A percentile compares a stretch with the other conserved stretches of the same genome.
These are phyloP conservation scores for Plasmodium falciparum DNA, from an alignment of 169 alveolate genomes.

Conservation along the genomic window DNA sequence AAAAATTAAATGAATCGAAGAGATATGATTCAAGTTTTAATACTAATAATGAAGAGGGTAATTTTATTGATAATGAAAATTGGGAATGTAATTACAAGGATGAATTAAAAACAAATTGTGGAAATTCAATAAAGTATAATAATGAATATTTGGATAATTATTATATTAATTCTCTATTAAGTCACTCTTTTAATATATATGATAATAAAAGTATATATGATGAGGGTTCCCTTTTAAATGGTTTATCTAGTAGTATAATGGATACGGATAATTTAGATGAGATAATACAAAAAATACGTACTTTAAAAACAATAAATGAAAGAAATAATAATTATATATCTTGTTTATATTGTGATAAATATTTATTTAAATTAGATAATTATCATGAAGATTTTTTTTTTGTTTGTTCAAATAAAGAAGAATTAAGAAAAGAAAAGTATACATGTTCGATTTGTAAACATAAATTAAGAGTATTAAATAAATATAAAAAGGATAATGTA, in stretches of 20 bases:
- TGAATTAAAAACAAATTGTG: background rate
- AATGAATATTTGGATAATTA: background rate
- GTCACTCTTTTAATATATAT: background rate
- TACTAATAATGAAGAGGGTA: no score
- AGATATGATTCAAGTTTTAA: no score
- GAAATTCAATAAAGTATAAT: background rate
- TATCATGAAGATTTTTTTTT: background rate
- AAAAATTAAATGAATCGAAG: no score
- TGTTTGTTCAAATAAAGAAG: constrained; percentile 7
- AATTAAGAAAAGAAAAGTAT: constrained; percentile 29
- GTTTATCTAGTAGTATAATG: constrained; percentile 1
- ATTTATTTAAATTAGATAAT: constrained; percentile 50
- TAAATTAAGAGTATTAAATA: constrained; percentile 41
- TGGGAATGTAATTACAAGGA: background rate
- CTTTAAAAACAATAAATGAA: constrained; percentile 17
- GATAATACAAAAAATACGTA: constrained; percentile 48
- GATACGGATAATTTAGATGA: constrained; percentile 29
- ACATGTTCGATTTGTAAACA: constrained; percentile 44
- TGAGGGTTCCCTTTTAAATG: background rate
- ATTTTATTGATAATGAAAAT: background rate
- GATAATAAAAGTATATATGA: constrained; percentile 2
- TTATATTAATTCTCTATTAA: background rate
- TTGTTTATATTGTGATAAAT: constrained; percentile 38
- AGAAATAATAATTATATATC: constrained; percentile 53
- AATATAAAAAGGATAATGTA: constrained; percentile 30